Evolutionary conservation across 176 grass and related monocot species (phyloP).

Genomic region (Hordeum marinum): DNA sequence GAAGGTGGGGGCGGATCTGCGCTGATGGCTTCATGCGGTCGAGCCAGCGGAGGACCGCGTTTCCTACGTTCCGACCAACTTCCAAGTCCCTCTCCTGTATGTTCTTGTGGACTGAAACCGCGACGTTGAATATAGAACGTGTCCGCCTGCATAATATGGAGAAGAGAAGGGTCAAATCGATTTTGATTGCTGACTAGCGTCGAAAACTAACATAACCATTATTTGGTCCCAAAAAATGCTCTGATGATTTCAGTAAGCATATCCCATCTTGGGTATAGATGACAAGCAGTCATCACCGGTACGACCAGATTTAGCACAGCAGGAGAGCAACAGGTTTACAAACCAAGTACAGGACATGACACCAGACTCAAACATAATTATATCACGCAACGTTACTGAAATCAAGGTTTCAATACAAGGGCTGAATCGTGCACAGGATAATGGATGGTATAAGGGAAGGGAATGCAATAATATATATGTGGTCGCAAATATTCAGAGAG

Average conservation of each 20-base stretch:
- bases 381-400: neutral
- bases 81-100: slow-evolving; percentile 89
- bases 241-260: neutral
- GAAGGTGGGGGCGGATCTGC: slow-evolving; percentile 66
- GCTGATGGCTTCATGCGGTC: slow-evolving; percentile 95
- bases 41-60: slow-evolving; percentile 72
- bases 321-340: neutral
- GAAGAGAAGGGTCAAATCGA: neutral
- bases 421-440: no score
- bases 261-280: neutral
- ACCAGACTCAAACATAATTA: neutral
- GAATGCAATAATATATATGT: neutral
- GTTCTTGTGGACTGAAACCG: slow-evolving; percentile 87
- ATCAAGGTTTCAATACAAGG: neutral
- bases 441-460: neutral
- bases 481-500: neutral
- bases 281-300: neutral
- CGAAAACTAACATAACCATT: neutral
- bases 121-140: slow-evolving; percentile 58
- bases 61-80: slow-evolving; percentile 78
- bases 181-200: neutral
- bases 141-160: slow-evolving; percentile 53
- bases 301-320: neutral
- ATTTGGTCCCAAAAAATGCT: slow-evolving; percentile 4
- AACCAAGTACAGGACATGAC: neutral